Base-by-base conservation (phyloP, 108 stramenopile species). In the Mediolabrus comicus region DNA sequence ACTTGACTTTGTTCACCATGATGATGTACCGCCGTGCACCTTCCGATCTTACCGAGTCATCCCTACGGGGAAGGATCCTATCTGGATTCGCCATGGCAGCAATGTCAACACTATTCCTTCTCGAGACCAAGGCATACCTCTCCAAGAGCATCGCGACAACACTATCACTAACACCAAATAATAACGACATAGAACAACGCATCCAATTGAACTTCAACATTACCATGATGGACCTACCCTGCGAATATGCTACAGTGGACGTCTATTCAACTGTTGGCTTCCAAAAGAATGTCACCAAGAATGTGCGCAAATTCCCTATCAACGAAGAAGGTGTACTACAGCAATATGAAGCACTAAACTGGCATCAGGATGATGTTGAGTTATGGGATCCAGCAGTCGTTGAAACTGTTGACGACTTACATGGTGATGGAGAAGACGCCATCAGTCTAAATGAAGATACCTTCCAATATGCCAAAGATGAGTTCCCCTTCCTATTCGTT, bases 181-280 rank as follows among this genome's bases (percentile, higher is more conserved):
- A 70, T 25, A 65, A 26, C 12, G 43, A 87, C 43, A 62, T 71
- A 4, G 89, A 88, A 41, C 25, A 56, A 10, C 59, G 61, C 11
- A 66, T 96, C 34, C 86, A 86, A 46, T 55, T 96, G 16, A 96
- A 95, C 71, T 96, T 96, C 80, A 93, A 96, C 60, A 88, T 96
- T 22, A 93, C 96, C 38, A 89, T 92, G 91, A 76, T 88, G 82
- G 91, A 92, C 67, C 46, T 96, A 29, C 83, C 80, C 29, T 96
- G 96, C 59, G 93, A 95, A 6, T 92, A 84, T 56, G 86, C 90
- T 2, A 82, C 89, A n/a, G 75, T 96, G 38, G 93, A 93, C 72
- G 84, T 92, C 26, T 86, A 56, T 30, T 70, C 76, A 2, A 49
- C 76, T 8, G 43, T 82, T 2, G 91, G 91, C 19, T 84, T 81